Conservation (phyloP, 768 basidiomycete genomes). For the Auricularia sp. region DNA sequence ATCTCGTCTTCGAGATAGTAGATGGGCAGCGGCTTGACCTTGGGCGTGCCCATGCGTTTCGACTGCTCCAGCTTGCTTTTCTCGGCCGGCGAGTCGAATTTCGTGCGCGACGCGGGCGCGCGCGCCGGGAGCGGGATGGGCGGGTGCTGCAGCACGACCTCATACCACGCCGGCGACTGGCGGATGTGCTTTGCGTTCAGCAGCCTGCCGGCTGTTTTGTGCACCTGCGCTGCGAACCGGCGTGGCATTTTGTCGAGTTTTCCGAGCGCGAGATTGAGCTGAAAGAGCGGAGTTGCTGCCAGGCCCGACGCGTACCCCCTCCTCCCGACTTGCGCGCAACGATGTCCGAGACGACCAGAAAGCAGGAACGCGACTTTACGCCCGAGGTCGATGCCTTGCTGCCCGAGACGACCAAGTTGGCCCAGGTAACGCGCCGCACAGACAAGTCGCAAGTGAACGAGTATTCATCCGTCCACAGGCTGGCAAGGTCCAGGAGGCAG, state of each 20-base stretch:
- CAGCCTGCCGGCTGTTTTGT: conserved; percentile 75
- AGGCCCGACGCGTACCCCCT: neutral
- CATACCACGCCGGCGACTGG: conserved; percentile 70
- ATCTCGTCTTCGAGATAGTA: conserved; percentile 78
- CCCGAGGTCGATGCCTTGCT: conserved; percentile 70
- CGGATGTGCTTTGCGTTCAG: conserved; percentile 55
- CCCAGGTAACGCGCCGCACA: conserved; percentile 46
- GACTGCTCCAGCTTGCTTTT: conserved; percentile 2
- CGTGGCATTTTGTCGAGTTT: conserved; percentile 46
- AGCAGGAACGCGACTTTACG: conserved; percentile 77
- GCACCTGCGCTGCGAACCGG: conserved; percentile 78
- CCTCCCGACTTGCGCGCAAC: neutral
- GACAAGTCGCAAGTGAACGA: neutral
- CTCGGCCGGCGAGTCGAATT: conserved; percentile 34
- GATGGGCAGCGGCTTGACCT: conserved; percentile 42
- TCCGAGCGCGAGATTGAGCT: neutral
- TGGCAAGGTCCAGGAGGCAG: conserved; percentile 71
- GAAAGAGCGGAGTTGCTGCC: neutral
- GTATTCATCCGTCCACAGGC: conserved; percentile 36
- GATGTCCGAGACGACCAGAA: conserved; percentile 50
- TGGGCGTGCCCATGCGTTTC: conserved; percentile 12
- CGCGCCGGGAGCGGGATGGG: conserved; percentile 78
- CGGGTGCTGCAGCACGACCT: conserved; percentile 79
- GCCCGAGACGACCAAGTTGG: conserved; percentile 54
- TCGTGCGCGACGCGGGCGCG: conserved; percentile 47